Evolutionary conservation across 2,329 filamentous ascomycete genomes (phyloP).

Genomic region (Cladosporium oxysporum): DNA sequence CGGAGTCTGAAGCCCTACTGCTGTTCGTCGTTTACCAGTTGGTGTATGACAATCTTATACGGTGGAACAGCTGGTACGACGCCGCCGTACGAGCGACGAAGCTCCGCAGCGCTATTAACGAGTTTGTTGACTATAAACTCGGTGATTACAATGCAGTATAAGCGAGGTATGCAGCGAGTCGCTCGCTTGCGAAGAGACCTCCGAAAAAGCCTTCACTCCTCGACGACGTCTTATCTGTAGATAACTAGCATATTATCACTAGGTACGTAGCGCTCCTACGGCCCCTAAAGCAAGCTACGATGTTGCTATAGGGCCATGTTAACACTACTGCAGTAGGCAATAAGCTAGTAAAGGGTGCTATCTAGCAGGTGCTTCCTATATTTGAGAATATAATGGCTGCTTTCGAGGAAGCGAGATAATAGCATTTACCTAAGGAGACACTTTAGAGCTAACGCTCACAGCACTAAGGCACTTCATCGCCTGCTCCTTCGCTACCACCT

Average conservation of each 20-base stretch:
- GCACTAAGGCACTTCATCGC: too few species aligned
- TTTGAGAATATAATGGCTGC: background rate
- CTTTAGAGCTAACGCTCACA: background rate
- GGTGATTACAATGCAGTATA: background rate
- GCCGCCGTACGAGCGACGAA: too few species aligned
- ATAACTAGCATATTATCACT: background rate
- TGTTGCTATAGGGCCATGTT: background rate
- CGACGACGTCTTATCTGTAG: background rate
- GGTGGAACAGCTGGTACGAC: background rate
- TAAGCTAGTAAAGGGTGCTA: background rate
- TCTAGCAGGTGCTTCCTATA: background rate
- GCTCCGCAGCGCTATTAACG: background rate
- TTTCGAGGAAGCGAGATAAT: background rate
- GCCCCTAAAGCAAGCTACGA: background rate
- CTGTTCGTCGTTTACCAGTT: background rate
- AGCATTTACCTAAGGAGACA: background rate
- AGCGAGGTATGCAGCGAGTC: background rate
- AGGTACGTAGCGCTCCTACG: background rate
- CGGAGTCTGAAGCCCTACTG: background rate
- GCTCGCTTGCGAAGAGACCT: background rate
- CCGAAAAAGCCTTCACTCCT: background rate
- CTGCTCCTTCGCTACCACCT: background rate
- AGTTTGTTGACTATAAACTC: slow-evolving; percentile 2
- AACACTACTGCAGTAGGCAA: background rate
- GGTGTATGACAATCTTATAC: background rate